A percentile compares a stretch with the other conserved stretches of the same genome.
These are phyloP conservation scores for Fusarium torreyae DNA, from an alignment of 2,329 filamentous ascomycete genomes.

Conservation along the genomic window DNA sequence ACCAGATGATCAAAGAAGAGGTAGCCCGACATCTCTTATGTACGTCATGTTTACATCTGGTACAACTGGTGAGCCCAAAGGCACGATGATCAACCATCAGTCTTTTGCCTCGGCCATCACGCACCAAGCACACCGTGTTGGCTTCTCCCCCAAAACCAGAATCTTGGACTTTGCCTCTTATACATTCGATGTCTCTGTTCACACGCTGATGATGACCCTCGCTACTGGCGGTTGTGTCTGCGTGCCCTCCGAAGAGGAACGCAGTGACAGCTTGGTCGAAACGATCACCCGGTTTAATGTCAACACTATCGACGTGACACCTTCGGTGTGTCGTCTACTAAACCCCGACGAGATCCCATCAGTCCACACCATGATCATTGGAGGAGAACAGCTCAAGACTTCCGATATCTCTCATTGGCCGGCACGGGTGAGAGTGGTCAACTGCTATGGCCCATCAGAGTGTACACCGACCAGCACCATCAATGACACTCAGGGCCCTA, in stretches of 20 bases:
- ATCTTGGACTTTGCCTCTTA: constrained; percentile 53
- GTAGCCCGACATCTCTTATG: not conserved
- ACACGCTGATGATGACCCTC: constrained; percentile 56
- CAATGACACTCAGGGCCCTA: not conserved
- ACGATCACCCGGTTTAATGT: constrained; percentile 1
- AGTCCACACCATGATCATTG: constrained; percentile 9
- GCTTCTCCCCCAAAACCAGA: constrained; percentile 6
- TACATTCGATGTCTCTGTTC: constrained; percentile 57
- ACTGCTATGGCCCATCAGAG: constrained; percentile 19
- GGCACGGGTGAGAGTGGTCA: not conserved
- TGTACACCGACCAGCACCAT: constrained; percentile 16
- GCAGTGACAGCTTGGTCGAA: constrained; percentile 26
- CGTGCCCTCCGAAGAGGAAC: constrained; percentile 57
- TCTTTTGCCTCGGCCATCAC: constrained; percentile 9
- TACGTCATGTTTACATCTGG: constrained; percentile 70
- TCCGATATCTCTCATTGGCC: constrained; percentile 15
- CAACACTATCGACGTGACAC: constrained; percentile 19
- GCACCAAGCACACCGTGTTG: constrained; percentile 1
- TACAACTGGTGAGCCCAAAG: constrained; percentile 70
- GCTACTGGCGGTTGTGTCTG: constrained; percentile 58
- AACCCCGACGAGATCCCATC: constrained; percentile 7
- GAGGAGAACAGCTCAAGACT: constrained; percentile 7
- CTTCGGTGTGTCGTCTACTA: constrained; percentile 19
- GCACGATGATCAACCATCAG: constrained; percentile 56
- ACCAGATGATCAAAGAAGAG: not conserved